phyloP scores from a whole-genome alignment of 2,329 filamentous ascomycete species.

The Myriosclerotinia scirpicola region DNA sequence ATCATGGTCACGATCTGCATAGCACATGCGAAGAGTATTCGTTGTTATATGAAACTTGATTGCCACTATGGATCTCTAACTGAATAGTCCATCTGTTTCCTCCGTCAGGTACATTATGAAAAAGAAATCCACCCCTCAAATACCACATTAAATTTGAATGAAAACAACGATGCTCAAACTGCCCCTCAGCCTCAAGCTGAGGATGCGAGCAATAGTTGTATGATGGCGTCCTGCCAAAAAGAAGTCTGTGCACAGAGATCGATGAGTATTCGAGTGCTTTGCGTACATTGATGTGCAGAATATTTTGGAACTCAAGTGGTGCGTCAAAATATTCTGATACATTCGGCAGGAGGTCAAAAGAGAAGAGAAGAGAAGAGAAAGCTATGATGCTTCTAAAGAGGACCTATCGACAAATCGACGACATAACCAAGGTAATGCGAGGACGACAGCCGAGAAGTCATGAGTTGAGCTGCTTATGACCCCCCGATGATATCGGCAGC shows the following conservation, averaged over 20 bases:
- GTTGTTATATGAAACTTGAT: constrained; percentile 13
- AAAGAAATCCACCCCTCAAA: constrained; percentile 2
- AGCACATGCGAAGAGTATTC: not conserved
- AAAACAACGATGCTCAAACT: constrained; percentile 12
- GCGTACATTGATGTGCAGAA: not conserved
- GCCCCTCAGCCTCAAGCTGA: not conserved
- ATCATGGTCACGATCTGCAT: constrained; percentile 13
- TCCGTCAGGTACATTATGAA: not conserved
- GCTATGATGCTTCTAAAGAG: constrained; percentile 5
- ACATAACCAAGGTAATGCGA: not conserved
- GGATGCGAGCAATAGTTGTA: constrained; percentile 9
- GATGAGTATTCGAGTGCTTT: not conserved
- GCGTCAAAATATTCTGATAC: constrained; percentile 7
- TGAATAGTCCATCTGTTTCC: constrained; percentile 5
- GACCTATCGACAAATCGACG: not conserved
- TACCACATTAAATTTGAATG: not conserved
- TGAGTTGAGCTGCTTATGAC: not conserved
- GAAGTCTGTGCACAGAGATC: not conserved
- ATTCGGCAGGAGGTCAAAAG: not conserved
- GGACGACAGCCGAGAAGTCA: not conserved
- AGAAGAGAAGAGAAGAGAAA: not conserved
- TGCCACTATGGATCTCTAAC: constrained; percentile 11
- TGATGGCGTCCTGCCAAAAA: not conserved
- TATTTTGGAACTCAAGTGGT: constrained; percentile 13
- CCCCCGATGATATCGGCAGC: constrained; percentile 30